Evolutionary conservation across 257 asterid species (phyloP).

Genomic region (Jasminum sambac): DNA sequence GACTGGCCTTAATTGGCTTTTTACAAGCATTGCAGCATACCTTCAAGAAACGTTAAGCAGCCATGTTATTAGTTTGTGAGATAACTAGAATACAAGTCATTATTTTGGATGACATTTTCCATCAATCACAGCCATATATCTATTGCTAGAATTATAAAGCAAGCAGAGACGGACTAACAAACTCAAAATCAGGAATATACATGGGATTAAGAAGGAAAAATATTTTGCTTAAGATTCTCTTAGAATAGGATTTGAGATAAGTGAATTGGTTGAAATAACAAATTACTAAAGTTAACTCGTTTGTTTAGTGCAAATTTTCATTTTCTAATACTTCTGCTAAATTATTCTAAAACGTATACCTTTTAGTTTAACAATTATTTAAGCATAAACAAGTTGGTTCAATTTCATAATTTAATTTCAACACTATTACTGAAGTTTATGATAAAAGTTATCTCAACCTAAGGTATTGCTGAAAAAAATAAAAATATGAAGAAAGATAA

Average conservation of each 20-base stretch:
- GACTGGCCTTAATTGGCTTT: constrained; percentile 93
- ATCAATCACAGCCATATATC: constrained; percentile 10
- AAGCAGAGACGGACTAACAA: constrained; percentile 1
- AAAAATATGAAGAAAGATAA: background rate
- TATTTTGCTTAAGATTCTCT: background rate
- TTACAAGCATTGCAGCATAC: constrained; percentile 90
- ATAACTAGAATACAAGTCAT: constrained; percentile 14
- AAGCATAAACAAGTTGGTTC: background rate
- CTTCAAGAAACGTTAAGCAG: constrained; percentile 47
- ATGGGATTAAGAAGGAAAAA: background rate
- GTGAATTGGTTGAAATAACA: background rate
- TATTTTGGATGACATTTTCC: constrained; percentile 5
- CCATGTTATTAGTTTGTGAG: constrained; percentile 23
- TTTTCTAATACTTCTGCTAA: background rate
- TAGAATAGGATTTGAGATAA: background rate
- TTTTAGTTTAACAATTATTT: background rate
- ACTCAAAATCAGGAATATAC: constrained; percentile 7
- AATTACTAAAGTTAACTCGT: background rate
- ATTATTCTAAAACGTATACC: background rate
- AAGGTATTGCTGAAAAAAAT: background rate
- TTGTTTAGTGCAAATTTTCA: background rate
- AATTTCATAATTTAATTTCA: background rate
- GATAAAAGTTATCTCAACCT: background rate
- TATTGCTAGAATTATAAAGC: constrained; percentile 9
- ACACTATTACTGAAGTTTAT: background rate